Percentiles rank a stretch among this genome's conserved stretches.
phyloP scores from a whole-genome alignment of 495 filamentous ascomycete species.

The Penicillium tannophilum region DNA sequence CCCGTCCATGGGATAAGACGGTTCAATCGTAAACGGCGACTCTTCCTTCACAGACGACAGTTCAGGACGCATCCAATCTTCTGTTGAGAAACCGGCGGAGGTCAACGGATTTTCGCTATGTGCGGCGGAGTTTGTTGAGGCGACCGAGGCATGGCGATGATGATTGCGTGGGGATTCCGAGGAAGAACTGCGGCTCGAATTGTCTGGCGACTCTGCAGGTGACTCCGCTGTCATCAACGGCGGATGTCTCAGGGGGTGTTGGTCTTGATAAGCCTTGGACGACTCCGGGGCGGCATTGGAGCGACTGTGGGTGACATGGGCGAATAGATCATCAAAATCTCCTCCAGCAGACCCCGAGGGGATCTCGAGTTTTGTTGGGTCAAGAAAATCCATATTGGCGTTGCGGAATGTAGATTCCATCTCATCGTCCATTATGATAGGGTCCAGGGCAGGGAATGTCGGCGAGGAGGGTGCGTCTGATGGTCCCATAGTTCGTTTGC shows the following conservation, averaged over 20 bases:
- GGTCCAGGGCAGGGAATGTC: conserved; percentile 44
- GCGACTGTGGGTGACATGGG: conserved; percentile 34
- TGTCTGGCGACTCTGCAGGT: conserved; percentile 46
- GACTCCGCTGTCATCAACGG: conserved; percentile 41
- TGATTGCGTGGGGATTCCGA: conserved; percentile 48
- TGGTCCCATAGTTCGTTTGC: conserved; percentile 42
- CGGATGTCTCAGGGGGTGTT: conserved; percentile 40
- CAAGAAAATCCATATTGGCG: conserved; percentile 47
- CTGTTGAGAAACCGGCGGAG: conserved; percentile 37
- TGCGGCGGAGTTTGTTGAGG: conserved; percentile 43
- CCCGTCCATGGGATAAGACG: conserved; percentile 36
- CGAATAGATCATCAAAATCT: conserved; percentile 49
- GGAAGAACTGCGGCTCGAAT: conserved; percentile 47
- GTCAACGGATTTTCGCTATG: conserved; percentile 43
- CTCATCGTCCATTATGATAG: conserved; percentile 50
- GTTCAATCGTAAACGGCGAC: conserved; percentile 42
- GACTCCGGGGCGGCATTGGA: conserved; percentile 33
- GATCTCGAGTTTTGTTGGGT: conserved; percentile 39
- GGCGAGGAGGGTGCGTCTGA: conserved; percentile 43
- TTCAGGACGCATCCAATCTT: conserved; percentile 48
- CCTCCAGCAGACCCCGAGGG: conserved; percentile 41
- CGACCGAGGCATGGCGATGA: conserved; percentile 40
- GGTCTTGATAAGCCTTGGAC: conserved; percentile 35
- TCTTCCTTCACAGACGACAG: conserved; percentile 43
- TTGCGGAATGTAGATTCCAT: conserved; percentile 47